phyloP scores from a whole-genome alignment of 148 eudicot genomes.

The Amaranthus hypochondriacus region DNA sequence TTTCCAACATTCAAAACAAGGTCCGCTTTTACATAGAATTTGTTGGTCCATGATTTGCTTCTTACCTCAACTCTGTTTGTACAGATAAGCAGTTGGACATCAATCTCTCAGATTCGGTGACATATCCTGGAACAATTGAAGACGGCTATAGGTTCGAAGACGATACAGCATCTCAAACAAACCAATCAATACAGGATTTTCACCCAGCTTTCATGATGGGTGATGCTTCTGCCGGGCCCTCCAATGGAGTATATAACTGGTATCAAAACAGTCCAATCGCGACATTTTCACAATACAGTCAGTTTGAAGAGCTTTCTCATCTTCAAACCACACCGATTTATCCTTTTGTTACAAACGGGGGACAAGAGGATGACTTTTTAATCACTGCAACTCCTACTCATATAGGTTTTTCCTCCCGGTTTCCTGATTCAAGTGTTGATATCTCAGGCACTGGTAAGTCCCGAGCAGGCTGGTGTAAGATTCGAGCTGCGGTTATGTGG shows the following conservation, averaged over 20 bases:
- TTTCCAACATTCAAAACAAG: neutral
- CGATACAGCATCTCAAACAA: slow-evolving; percentile 28
- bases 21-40: neutral
- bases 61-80: slow-evolving; percentile 4
- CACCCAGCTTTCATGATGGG: slow-evolving; percentile 20
- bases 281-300: slow-evolving; percentile 19
- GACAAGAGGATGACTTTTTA: slow-evolving; percentile 30
- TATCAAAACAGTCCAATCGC: slow-evolving; percentile 18
- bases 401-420: slow-evolving; percentile 20
- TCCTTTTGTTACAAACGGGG: slow-evolving; percentile 28
- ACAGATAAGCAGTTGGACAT: slow-evolving; percentile 36
- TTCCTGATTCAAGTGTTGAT: slow-evolving; percentile 24
- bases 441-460: slow-evolving; percentile 33
- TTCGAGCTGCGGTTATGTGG: slow-evolving; percentile 70
- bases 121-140: slow-evolving; percentile 29
- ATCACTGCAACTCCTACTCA: slow-evolving; percentile 22
- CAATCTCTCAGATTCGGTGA: slow-evolving; percentile 31
- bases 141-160: slow-evolving; percentile 34
- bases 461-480: slow-evolving; percentile 56
- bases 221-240: slow-evolving; percentile 24
- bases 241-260: slow-evolving; percentile 27
- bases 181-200: slow-evolving; percentile 27
- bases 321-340: slow-evolving; percentile 19
- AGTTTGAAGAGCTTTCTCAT: slow-evolving; percentile 25
- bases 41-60: neutral